A percentile compares a stretch with the other conserved stretches of the same genome.
Evolutionary conservation across 2,329 filamentous ascomycete genomes (phyloP).

Genomic region (Aureobasidium sp.): DNA sequence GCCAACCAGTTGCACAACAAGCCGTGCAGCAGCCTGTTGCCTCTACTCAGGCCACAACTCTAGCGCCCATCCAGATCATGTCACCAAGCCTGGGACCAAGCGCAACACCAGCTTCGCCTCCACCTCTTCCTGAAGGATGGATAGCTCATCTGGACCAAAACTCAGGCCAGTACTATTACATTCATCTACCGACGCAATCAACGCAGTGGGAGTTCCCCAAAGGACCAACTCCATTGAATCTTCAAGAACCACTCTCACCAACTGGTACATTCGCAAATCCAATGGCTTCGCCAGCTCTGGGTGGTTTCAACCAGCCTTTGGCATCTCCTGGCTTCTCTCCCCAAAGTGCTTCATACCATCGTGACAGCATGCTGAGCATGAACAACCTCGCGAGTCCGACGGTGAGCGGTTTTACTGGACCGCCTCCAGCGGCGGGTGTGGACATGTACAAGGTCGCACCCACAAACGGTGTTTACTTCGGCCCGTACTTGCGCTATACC

Average conservation of each 20-base stretch:
- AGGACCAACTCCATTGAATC: constrained; percentile 78
- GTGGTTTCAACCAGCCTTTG: constrained; percentile 51
- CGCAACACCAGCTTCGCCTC: constrained; percentile 69
- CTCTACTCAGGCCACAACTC: constrained; percentile 37
- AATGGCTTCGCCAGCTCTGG: constrained; percentile 36
- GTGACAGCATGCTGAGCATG: constrained; percentile 78
- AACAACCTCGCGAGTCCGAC: constrained; percentile 65
- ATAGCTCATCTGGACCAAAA: constrained; percentile 93
- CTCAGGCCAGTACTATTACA: constrained; percentile 98
- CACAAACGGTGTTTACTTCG: constrained; percentile 96
- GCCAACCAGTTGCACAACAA: constrained; percentile 40
- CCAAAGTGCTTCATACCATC: constrained; percentile 58
- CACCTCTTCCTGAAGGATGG: constrained; percentile 93
- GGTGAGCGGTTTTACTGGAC: constrained; percentile 74
- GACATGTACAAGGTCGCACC: constrained; percentile 90
- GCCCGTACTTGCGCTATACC: constrained; percentile 86
- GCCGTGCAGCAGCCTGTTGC: constrained; percentile 38
- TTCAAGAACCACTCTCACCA: constrained; percentile 79
- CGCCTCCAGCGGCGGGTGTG: constrained; percentile 79
- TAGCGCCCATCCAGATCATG: constrained; percentile 33
- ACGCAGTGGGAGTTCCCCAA: constrained; percentile 99
- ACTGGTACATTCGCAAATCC: constrained; percentile 47
- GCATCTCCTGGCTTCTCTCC: constrained; percentile 77
- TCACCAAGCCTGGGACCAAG: constrained; percentile 30
- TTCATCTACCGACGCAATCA: constrained; percentile 86